A percentile compares a stretch with the other conserved stretches of the same genome.
Evolutionary conservation across 1,284 basidiomycete species (phyloP).

Genomic region (Salmacisia buchloeana): DNA sequence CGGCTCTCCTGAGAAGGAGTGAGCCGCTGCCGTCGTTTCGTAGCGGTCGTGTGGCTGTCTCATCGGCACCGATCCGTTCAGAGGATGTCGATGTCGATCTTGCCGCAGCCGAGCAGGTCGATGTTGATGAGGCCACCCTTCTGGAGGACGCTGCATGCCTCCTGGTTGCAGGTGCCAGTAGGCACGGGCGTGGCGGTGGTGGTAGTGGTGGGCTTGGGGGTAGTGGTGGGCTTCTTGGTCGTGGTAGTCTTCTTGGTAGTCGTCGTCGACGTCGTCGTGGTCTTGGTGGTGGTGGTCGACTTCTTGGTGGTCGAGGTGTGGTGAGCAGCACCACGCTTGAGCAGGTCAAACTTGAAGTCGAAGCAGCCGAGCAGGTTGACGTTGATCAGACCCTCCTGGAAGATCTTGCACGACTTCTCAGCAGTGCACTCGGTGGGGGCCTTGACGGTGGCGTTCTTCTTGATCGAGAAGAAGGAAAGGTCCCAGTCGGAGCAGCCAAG

Average conservation of each 20-base stretch:
- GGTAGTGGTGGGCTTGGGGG: not conserved
- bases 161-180: not conserved
- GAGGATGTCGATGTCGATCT: constrained; percentile 9
- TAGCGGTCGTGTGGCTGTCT: not conserved
- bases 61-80: not conserved
- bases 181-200: too few species aligned
- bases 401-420: not conserved
- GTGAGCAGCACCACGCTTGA: constrained; percentile 5
- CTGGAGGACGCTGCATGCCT: not conserved
- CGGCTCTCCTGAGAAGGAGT: too few species aligned
- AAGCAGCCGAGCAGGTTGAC: constrained; percentile 1
- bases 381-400: constrained; percentile 6
- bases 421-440: not conserved
- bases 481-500: not conserved
- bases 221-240: not conserved
- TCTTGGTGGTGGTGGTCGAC: constrained; percentile 7
- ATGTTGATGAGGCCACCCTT: constrained; percentile 6
- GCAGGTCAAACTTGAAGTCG: not conserved
- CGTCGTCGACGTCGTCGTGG: not conserved
- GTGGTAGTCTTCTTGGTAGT: constrained; percentile 7
- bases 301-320: not conserved
- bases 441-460: not conserved
- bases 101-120: constrained; percentile 3
- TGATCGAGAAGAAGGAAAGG: not conserved
- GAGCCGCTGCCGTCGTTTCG: too few species aligned